A percentile compares a stretch with the other conserved stretches of the same genome.
These are phyloP conservation scores for Aspergillus niger DNA, from an alignment of 2,329 filamentous ascomycete genomes.

Conservation along the genomic window DNA sequence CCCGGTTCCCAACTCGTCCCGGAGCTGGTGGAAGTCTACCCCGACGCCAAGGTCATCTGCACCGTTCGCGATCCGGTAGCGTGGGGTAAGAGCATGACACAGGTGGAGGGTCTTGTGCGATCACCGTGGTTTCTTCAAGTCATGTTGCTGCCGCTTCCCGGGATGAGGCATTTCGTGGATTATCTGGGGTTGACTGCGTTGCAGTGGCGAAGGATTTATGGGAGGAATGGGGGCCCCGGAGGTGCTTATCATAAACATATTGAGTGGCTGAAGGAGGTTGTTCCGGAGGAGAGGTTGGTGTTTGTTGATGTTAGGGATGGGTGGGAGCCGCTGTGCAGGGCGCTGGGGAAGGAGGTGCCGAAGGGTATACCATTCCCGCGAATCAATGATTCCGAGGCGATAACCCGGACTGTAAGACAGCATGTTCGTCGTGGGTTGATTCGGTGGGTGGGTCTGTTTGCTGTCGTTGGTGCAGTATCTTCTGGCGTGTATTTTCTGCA, in stretches of 20 bases:
- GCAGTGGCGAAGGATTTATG: conserved; percentile 28
- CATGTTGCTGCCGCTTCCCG: conserved; percentile 28
- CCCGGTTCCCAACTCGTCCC: conserved; percentile 47
- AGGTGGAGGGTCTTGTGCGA: conserved; percentile 18
- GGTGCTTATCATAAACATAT: conserved; percentile 26
- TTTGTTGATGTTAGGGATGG: conserved; percentile 46
- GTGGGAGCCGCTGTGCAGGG: conserved; percentile 51
- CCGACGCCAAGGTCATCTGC: conserved; percentile 52
- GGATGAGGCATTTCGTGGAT: conserved; percentile 27
- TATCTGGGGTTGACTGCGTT: conserved; percentile 18
- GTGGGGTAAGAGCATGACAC: conserved; percentile 29
- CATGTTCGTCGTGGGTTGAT: conserved; percentile 32
- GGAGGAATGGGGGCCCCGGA: conserved; percentile 8
- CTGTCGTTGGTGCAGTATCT: conserved; percentile 17
- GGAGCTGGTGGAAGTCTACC: conserved; percentile 53
- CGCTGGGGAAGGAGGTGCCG: conserved; percentile 44
- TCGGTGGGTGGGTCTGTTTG: conserved; percentile 31
- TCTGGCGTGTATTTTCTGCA: background rate
- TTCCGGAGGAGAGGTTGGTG: conserved; percentile 36
- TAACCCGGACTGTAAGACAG: conserved; percentile 20
- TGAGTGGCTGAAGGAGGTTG: conserved; percentile 27
- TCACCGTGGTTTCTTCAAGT: conserved; percentile 21
- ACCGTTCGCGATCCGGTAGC: conserved; percentile 30
- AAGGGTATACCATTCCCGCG: conserved; percentile 39
- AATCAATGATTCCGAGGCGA: conserved; percentile 37